A percentile compares a stretch with the other conserved stretches of the same genome.
Evolutionary conservation across 2,329 filamentous ascomycete species (phyloP).

Genomic region (Ophiostoma angusticollis): DNA sequence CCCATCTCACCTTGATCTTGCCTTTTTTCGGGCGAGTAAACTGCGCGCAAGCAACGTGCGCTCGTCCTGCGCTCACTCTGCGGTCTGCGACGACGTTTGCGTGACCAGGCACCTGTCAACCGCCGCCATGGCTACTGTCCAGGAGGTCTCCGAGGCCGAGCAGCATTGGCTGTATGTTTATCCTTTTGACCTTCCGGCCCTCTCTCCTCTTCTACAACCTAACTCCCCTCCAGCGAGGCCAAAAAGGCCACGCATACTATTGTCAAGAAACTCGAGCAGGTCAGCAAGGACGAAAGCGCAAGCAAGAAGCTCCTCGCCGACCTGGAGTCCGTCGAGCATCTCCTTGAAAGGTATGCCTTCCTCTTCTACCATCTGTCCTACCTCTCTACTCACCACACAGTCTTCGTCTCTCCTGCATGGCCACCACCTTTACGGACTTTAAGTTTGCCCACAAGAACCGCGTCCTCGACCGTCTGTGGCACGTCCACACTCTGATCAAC

Average conservation of each 20-base stretch:
- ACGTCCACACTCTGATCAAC: conserved; percentile 65
- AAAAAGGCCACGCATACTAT: conserved; percentile 13
- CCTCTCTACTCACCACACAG: conserved; percentile 24
- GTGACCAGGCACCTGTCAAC: no score
- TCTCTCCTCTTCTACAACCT: not conserved
- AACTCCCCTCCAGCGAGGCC: conserved; percentile 10
- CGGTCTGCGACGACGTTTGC: no score
- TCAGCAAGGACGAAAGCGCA: conserved; percentile 13
- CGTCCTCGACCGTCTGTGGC: conserved; percentile 65
- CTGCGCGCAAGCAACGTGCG: no score
- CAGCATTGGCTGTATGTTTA: conserved; percentile 11
- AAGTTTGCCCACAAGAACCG: conserved; percentile 48
- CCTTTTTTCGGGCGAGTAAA: no score
- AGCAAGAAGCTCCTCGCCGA: conserved; percentile 13
- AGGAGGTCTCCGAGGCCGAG: conserved; percentile 10
- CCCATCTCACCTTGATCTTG: conserved; percentile 4
- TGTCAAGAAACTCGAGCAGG: conserved; percentile 14
- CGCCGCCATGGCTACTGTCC: conserved; percentile 1
- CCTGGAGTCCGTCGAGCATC: conserved; percentile 12
- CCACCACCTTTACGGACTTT: conserved; percentile 60
- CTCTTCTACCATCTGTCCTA: not conserved
- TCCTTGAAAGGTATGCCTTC: conserved; percentile 9
- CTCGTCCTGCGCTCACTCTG: no score
- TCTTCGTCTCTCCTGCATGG: conserved; percentile 59
- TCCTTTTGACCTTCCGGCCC: no score